These are phyloP conservation scores for Nakataea oryzae DNA, from an alignment of 2,329 filamentous ascomycete genomes.

Conservation along the genomic window DNA sequence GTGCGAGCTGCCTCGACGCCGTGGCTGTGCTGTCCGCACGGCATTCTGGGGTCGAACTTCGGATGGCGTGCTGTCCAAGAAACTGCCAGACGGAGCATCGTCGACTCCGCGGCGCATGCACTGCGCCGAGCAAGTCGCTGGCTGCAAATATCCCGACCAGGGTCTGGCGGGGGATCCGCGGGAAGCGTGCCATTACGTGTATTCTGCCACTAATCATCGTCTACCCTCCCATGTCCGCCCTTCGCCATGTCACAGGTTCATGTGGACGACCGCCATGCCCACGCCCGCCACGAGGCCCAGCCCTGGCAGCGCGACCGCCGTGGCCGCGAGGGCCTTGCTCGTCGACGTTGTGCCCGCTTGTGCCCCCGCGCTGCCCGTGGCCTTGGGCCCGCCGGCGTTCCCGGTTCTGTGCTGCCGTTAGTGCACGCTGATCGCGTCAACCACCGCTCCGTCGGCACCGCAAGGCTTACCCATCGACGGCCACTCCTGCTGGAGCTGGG, in stretches of 20 bases:
- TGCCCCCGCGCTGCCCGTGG: neutral
- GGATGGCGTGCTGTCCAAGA: too few relatives aligned
- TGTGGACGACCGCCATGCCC: neutral
- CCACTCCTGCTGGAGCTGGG: neutral
- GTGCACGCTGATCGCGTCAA: neutral
- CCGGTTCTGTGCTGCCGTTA: neutral
- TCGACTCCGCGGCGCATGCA: too few relatives aligned
- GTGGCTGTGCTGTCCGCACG: neutral
- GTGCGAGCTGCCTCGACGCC: neutral
- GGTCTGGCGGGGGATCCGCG: too few relatives aligned
- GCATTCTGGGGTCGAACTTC: too few relatives aligned
- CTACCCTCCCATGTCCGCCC: too few relatives aligned
- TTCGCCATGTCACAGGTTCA: neutral
- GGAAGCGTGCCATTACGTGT: too few relatives aligned
- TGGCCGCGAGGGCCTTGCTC: neutral
- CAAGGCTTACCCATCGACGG: neutral
- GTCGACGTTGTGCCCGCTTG: neutral
- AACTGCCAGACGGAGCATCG: too few relatives aligned
- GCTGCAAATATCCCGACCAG: too few relatives aligned
- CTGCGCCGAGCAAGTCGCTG: too few relatives aligned
- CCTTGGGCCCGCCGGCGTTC: neutral
- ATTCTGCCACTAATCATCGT: too few relatives aligned
- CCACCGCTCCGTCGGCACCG: too few relatives aligned
- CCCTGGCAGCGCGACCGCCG: neutral
- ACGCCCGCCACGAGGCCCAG: neutral